Conservation (phyloP, 306 rosid genomes). For the Pachyrhizus erosus region DNA sequence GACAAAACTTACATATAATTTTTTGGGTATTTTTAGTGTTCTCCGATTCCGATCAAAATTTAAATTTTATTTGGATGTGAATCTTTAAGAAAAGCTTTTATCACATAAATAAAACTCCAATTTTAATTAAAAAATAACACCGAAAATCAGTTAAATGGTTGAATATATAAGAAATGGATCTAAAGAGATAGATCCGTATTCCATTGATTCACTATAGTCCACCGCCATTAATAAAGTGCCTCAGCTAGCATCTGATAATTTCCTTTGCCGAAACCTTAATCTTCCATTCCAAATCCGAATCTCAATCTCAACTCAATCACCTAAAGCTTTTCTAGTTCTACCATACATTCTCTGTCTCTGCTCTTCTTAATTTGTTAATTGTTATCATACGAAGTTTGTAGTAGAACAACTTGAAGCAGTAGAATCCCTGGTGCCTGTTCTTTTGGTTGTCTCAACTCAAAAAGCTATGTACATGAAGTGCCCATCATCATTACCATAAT, state of each 20-base stretch:
- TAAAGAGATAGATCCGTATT: not conserved
- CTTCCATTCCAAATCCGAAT: not conserved
- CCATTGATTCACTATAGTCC: no score
- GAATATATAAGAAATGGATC: not conserved
- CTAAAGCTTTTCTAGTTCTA: not conserved
- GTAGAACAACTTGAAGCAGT: conserved; percentile 13
- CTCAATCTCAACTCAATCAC: not conserved
- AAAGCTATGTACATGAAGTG: not conserved
- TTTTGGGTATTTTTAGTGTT: no score
- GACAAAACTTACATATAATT: no score
- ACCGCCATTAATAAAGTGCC: no score
- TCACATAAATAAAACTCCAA: no score
- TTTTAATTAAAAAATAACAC: no score
- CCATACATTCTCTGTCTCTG: not conserved
- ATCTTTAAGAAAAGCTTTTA: no score
- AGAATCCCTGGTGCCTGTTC: not conserved
- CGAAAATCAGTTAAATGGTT: no score
- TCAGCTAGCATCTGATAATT: not conserved
- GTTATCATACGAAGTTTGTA: not conserved
- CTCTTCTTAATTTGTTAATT: not conserved
- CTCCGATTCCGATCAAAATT: no score
- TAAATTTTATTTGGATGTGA: no score
- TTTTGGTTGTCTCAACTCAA: conserved; percentile 5
- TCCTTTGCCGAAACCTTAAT: conserved; percentile 24
- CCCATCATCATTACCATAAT: conserved; percentile 12